A percentile compares a stretch with the other conserved stretches of the same genome.
Evolutionary conservation across 2,329 filamentous ascomycete species (phyloP).

Genomic region (Fusarium euwallaceae): DNA sequence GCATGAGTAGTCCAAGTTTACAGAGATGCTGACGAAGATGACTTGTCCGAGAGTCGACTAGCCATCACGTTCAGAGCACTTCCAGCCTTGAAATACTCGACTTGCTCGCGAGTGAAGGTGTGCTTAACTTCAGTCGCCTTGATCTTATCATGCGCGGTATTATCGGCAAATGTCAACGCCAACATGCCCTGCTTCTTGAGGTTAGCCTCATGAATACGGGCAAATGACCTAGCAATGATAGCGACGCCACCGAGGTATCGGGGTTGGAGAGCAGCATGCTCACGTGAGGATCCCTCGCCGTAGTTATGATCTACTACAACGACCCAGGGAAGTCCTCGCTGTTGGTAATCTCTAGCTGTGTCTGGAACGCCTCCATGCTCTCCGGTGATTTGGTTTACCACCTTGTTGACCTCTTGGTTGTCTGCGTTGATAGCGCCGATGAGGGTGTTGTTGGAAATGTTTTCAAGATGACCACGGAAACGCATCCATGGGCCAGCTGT

Average conservation of each 20-base stretch:
- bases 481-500: conserved; percentile 96
- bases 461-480: conserved; percentile 98
- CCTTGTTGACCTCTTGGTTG: conserved; percentile 91
- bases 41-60: conserved; percentile 3
- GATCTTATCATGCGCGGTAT: conserved; percentile 88
- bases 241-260: conserved; percentile 89
- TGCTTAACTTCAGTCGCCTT: conserved; percentile 22
- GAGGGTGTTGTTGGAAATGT: conserved; percentile 97
- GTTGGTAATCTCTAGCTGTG: conserved; percentile 82
- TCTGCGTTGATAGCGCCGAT: conserved; percentile 94
- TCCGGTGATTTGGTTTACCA: conserved; percentile 73
- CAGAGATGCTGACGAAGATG: neutral
- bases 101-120: conserved; percentile 23
- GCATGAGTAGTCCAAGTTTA: neutral
- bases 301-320: conserved; percentile 99
- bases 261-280: conserved; percentile 91
- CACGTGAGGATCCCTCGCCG: conserved; percentile 90
- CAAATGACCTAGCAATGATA: conserved; percentile 90
- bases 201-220: conserved; percentile 95
- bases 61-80: conserved; percentile 35
- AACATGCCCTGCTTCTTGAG: conserved; percentile 98
- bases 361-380: conserved; percentile 59
- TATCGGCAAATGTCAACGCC: conserved; percentile 89
- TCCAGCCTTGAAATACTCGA: conserved; percentile 32
- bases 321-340: conserved; percentile 79